Percentiles rank a stretch among this genome's conserved stretches.
Conservation (phyloP, 2,329 filamentous ascomycete species). For the Celoporthe dispersa region DNA sequence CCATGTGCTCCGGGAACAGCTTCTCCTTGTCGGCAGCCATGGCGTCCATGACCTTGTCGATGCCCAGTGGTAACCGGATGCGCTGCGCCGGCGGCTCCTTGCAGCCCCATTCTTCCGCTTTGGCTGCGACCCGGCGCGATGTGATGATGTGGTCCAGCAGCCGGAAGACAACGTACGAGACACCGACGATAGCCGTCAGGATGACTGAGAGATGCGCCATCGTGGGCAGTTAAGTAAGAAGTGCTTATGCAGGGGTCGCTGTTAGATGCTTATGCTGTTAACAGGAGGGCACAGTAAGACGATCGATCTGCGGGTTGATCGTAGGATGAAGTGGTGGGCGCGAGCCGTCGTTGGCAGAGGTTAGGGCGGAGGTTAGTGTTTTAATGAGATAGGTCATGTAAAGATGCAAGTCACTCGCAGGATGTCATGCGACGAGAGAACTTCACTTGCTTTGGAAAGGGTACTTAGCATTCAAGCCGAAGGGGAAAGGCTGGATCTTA, state of each 20-base stretch:
- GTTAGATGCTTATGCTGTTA: too few relatives aligned
- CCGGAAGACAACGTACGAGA: constrained; percentile 23
- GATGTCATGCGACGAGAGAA: background rate
- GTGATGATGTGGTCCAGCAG: constrained; percentile 14
- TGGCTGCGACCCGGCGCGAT: constrained; percentile 11
- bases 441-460: background rate
- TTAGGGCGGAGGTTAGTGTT: too few relatives aligned
- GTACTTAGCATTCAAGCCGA: background rate
- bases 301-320: background rate
- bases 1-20: constrained; percentile 12
- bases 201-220: constrained; percentile 28
- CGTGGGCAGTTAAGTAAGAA: background rate
- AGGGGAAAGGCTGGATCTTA: background rate
- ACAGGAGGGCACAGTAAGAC: background rate
- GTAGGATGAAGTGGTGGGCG: background rate
- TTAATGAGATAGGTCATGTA: background rate
- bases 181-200: constrained; percentile 14
- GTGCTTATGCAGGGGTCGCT: too few relatives aligned
- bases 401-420: too few relatives aligned
- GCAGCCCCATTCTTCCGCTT: constrained; percentile 21
- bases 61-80: constrained; percentile 5
- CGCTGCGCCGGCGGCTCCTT: constrained; percentile 13
- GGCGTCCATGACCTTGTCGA: constrained; percentile 9
- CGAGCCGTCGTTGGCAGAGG: background rate
- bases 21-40: constrained; percentile 13